Evolutionary conservation across 164 flowering plant genomes (phyloP).

Genomic region (Brasenia schreberi): DNA sequence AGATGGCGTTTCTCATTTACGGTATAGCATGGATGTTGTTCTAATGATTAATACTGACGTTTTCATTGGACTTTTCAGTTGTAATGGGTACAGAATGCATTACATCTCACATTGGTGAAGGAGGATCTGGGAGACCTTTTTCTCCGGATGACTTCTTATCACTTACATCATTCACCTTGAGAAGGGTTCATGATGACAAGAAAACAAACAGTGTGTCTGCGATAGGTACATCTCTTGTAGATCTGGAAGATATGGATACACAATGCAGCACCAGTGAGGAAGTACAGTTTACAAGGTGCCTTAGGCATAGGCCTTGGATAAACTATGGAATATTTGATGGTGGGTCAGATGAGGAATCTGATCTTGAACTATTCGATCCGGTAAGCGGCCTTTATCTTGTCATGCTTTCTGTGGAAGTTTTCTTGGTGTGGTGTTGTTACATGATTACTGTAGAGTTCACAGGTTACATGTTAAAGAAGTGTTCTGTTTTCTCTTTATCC

Average conservation of each 20-base stretch:
- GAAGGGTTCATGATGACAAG: slow-evolving; percentile 18
- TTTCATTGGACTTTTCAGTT: slow-evolving; percentile 7
- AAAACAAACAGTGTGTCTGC: slow-evolving; percentile 8
- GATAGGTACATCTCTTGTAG: slow-evolving; percentile 11
- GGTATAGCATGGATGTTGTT: background rate
- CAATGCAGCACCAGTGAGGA: slow-evolving; percentile 12
- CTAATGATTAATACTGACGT: background rate
- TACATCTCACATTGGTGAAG: slow-evolving; percentile 4
- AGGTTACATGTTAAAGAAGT: no score
- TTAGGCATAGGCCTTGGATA: slow-evolving; percentile 43
- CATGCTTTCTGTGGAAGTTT: no score
- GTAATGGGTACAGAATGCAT: slow-evolving; percentile 22
- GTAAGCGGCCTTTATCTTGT: background rate
- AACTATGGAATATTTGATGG: slow-evolving; percentile 32
- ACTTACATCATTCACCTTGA: slow-evolving; percentile 39
- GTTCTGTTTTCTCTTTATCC: background rate
- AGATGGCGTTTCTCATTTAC: background rate
- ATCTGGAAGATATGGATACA: slow-evolving; percentile 8
- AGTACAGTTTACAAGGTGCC: slow-evolving; percentile 20
- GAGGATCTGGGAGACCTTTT: slow-evolving; percentile 11
- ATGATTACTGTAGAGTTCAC: no score
- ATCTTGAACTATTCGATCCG: slow-evolving; percentile 23
- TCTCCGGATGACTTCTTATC: slow-evolving; percentile 12
- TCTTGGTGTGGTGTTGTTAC: no score
- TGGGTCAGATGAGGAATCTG: slow-evolving; percentile 58